Evolutionary conservation across 495 filamentous ascomycete species (phyloP).

Genomic region (Penicillium mononematosum): DNA sequence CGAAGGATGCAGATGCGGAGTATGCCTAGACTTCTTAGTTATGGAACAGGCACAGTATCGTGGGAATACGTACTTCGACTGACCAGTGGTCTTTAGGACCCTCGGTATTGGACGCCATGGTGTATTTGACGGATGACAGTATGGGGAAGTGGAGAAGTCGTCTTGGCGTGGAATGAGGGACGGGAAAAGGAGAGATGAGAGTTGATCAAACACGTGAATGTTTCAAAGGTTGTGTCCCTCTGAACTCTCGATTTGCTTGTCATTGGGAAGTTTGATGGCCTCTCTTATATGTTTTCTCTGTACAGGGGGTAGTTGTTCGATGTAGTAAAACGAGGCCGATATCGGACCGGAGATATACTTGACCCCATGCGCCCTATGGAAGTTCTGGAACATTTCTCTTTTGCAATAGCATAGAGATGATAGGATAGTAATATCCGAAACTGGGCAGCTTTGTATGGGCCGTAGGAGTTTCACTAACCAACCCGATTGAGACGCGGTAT

Average conservation of each 20-base stretch:
- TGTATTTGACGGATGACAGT: neutral
- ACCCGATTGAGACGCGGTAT: too few species aligned
- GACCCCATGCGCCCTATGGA: too few species aligned
- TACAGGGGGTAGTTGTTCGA: neutral
- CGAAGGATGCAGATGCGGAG: constrained; percentile 65
- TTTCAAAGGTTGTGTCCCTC: neutral
- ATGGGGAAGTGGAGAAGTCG: neutral
- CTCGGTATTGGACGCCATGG: neutral
- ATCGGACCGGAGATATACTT: neutral
- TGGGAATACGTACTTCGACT: constrained; percentile 42
- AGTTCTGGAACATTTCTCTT: neutral
- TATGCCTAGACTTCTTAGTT: constrained; percentile 51
- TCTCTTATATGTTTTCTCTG: neutral
- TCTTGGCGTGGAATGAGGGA: neutral
- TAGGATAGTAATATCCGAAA: too few species aligned
- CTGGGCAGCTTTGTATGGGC: too few species aligned
- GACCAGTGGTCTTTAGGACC: constrained; percentile 56
- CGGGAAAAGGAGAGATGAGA: neutral
- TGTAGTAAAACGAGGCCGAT: neutral
- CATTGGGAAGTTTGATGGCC: neutral
- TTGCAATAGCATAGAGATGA: neutral
- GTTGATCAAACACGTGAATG: neutral
- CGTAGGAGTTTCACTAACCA: neutral
- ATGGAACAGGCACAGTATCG: neutral
- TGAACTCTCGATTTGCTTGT: neutral